Conservation (phyloP, 140 eudicot genomes). For the Stevia rebaudiana region DNA sequence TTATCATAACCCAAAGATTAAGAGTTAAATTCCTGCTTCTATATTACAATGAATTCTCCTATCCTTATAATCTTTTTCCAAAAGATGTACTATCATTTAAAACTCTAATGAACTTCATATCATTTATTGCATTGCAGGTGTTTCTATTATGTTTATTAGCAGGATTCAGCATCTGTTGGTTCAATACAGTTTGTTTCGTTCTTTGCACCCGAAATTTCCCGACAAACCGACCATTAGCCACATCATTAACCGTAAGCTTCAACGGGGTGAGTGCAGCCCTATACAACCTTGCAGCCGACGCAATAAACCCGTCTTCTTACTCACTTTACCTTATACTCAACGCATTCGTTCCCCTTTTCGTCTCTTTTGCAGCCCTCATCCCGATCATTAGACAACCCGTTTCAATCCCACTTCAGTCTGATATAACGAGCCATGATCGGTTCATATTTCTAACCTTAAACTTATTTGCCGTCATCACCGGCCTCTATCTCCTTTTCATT, state of each 20-base stretch:
- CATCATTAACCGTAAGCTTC: conserved; percentile 71
- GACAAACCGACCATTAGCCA: conserved; percentile 56
- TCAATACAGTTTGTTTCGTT: conserved; percentile 88
- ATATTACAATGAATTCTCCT: too few relatives aligned
- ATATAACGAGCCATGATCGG: conserved; percentile 40
- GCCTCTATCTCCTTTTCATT: conserved; percentile 69
- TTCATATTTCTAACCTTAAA: conserved; percentile 47
- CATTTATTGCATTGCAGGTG: conserved; percentile 60
- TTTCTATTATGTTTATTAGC: conserved; percentile 67
- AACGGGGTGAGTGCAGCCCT: conserved; percentile 90
- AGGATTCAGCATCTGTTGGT: conserved; percentile 93
- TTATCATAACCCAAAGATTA: too few relatives aligned
- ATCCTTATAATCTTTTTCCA: too few relatives aligned
- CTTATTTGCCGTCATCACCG: conserved; percentile 59
- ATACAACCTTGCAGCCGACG: conserved; percentile 69
- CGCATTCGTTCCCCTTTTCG: conserved; percentile 58
- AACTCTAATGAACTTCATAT: background rate
- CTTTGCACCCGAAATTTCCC: conserved; percentile 69
- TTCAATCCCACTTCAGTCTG: conserved; percentile 30
- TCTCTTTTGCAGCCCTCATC: conserved; percentile 46
- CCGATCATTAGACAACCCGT: conserved; percentile 74
- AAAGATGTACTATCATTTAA: too few relatives aligned
- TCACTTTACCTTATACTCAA: conserved; percentile 68
- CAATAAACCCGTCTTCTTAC: conserved; percentile 54
- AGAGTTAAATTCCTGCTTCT: too few relatives aligned